Base-by-base conservation (phyloP, 2,329 filamentous ascomycete genomes). In the Trichophyton verrucosum region DNA sequence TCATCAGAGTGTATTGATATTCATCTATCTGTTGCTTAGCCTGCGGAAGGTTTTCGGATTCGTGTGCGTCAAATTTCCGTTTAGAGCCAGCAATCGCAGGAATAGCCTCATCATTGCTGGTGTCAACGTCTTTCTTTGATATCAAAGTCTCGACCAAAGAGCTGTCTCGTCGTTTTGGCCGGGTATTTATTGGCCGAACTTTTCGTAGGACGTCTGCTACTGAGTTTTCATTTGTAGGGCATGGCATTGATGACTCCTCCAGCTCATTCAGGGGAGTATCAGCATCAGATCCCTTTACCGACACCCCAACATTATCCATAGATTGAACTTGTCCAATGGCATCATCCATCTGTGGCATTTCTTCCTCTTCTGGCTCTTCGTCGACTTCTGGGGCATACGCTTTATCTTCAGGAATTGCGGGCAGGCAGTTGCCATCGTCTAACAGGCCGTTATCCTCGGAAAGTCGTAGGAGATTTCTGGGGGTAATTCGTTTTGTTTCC, bases 361-460 rank as follows among this genome's bases (percentile, higher is more conserved):
- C 27, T 17, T 33, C 51, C 7, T 55, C 30, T 17, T 55, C 51
- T 20, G 6, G 13, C 51, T 20, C 15, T 55, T 36, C 27, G 33
- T n/a, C n/a, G 2, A 24, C 11, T 42, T 58, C 38, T 82, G 74
- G 22, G 82, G 82, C 66, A 78, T 85, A 62, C 72, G 75, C 69
- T 84, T 84, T 8, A 67, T 81, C 79, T 69, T 86, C 84, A 2
- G 76, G 66, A 58, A 86, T 86, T 2, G 79, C 80, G 7, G 83
- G 82, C 65, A 86, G 73, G 64, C 75, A 74, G 38, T 71, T 72
- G 38, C 72, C 69, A 20, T 62, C 63, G 36, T 69, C 67, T 27
- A 60, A 38, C 8, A 20, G 8, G 4, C 46, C n/a, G 22, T 38
- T 49, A 30, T 51, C 55, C 17, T 22, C 49, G 20, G 60, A 42